A percentile compares a stretch with the other conserved stretches of the same genome.
phyloP scores from a whole-genome alignment of 306 rosid genomes.

The Quercus bicolor region DNA sequence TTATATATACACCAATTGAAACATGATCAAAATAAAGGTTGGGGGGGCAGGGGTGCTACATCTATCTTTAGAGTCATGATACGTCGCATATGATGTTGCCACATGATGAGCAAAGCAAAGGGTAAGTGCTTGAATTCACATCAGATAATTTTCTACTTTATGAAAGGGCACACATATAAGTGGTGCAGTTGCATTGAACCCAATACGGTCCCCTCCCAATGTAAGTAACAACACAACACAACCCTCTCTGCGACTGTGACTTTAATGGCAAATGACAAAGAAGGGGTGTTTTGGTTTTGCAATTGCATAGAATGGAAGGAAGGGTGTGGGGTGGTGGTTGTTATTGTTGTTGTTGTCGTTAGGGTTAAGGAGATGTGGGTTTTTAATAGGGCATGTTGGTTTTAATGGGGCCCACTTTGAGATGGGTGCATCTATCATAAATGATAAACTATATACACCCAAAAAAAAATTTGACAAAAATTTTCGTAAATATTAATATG shows the following conservation, averaged over 20 bases:
- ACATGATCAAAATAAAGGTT: slow-evolving; percentile 9
- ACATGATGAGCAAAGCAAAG: slow-evolving; percentile 45
- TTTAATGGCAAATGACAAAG: slow-evolving; percentile 62
- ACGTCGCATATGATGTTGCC: slow-evolving; percentile 64
- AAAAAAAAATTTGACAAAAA: too few relatives aligned
- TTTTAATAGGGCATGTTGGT: slow-evolving; percentile 27
- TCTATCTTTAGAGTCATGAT: slow-evolving; percentile 38
- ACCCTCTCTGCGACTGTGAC: slow-evolving; percentile 42
- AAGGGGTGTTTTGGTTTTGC: slow-evolving; percentile 11
- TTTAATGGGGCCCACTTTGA: slow-evolving; percentile 23
- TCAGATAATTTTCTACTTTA: slow-evolving; percentile 46
- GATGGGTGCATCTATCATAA: slow-evolving; percentile 6
- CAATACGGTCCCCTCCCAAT: slow-evolving; percentile 47
- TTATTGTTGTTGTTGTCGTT: slow-evolving; percentile 18
- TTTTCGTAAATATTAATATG: too few relatives aligned
- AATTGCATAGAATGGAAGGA: slow-evolving; percentile 33
- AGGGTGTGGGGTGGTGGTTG: slow-evolving; percentile 36
- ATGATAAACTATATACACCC: too few relatives aligned
- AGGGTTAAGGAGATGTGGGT: slow-evolving; percentile 19
- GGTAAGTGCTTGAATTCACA: slow-evolving; percentile 39
- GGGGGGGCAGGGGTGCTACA: background rate
- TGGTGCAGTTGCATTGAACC: slow-evolving; percentile 58
- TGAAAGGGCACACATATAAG: slow-evolving; percentile 18
- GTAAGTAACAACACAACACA: background rate
- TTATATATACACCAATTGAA: background rate